Percentiles rank a stretch among this genome's conserved stretches.
Evolutionary conservation across 2,329 filamentous ascomycete genomes (phyloP).

Genomic region (Diaporthe citrichinensis): DNA sequence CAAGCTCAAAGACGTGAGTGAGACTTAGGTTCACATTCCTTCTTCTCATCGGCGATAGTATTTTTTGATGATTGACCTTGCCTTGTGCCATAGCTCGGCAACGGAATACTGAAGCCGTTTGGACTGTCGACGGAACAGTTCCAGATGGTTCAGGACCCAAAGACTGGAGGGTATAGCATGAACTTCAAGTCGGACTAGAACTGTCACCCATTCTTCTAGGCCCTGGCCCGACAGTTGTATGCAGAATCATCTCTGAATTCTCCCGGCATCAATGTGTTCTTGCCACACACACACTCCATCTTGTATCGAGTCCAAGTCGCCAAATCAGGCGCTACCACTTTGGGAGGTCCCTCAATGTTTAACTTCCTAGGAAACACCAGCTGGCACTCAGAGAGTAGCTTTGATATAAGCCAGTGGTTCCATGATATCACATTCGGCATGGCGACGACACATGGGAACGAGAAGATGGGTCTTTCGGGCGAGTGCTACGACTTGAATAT

Average conservation of each 20-base stretch:
- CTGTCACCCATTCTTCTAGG: not conserved
- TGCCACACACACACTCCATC: not conserved
- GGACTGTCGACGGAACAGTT: conserved; percentile 96
- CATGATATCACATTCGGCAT: not conserved
- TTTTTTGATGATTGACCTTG: conserved; percentile 1
- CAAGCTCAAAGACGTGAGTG: conserved; percentile 84
- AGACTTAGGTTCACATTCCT: not conserved
- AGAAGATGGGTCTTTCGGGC: not conserved
- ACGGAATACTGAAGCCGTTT: conserved; percentile 93
- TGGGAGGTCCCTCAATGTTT: not conserved
- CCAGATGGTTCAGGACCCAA: conserved; percentile 91
- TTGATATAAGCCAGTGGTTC: not conserved
- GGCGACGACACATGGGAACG: not conserved
- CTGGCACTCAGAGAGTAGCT: not conserved
- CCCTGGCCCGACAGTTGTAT: not conserved
- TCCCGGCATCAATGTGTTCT: not conserved
- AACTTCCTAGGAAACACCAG: not conserved
- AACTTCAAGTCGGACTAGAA: conserved; percentile 72
- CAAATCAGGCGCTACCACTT: no score
- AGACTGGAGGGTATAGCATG: conserved; percentile 93
- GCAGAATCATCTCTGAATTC: not conserved
- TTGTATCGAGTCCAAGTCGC: not conserved
- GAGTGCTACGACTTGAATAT: not conserved
- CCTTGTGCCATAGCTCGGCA: conserved; percentile 71
- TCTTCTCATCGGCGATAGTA: not conserved